Evolutionary conservation across 2,329 filamentous ascomycete genomes (phyloP).

Genomic region (Phoma sp.): DNA sequence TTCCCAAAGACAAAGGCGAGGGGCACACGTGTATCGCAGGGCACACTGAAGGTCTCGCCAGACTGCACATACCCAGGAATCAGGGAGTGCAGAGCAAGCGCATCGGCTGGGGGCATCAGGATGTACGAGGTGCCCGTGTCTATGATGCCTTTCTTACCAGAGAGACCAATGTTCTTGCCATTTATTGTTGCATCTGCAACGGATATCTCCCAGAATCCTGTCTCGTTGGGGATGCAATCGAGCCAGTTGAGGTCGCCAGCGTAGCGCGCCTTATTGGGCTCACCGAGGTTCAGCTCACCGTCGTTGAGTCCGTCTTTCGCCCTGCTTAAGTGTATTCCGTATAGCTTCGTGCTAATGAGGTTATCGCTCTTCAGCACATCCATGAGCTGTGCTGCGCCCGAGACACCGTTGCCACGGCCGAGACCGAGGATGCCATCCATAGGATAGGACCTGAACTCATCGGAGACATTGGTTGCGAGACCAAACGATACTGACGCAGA

Average conservation of each 20-base stretch:
- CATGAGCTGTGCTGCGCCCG: constrained; percentile 65
- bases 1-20: constrained; percentile 73
- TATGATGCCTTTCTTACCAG: constrained; percentile 69
- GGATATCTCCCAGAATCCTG: constrained; percentile 74
- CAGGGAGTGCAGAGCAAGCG: constrained; percentile 68
- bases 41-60: constrained; percentile 70
- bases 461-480: constrained; percentile 71
- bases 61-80: constrained; percentile 67
- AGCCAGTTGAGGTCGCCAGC: constrained; percentile 73
- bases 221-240: constrained; percentile 54
- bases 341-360: constrained; percentile 68
- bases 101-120: constrained; percentile 72
- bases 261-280: constrained; percentile 69
- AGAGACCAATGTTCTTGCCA: constrained; percentile 57
- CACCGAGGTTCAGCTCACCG: constrained; percentile 80
- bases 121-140: constrained; percentile 85
- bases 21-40: constrained; percentile 69
- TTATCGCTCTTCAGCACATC: constrained; percentile 64
- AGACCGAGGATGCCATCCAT: constrained; percentile 89
- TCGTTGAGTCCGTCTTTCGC: constrained; percentile 68
- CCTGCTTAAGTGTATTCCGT: constrained; percentile 74
- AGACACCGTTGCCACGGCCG: constrained; percentile 59
- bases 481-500: constrained; percentile 72
- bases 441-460: constrained; percentile 77
- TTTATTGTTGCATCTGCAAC: constrained; percentile 70